phyloP scores from a whole-genome alignment of 768 basidiomycete species.

The Lactarius hatsudake region DNA sequence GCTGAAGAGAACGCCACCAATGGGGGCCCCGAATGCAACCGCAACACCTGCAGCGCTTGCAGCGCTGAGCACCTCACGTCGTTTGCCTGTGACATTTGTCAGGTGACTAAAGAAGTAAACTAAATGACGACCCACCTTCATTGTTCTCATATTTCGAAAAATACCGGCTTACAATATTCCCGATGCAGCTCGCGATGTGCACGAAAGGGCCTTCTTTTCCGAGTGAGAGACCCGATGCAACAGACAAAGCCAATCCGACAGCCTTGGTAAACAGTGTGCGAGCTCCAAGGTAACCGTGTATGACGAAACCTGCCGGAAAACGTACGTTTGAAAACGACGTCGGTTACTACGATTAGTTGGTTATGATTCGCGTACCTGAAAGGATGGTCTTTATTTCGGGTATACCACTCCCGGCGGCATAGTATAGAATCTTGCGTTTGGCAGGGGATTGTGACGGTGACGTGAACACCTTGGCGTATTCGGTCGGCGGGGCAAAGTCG shows the following conservation, averaged over 20 bases:
- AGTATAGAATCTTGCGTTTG: conserved; percentile 78
- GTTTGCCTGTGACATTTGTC: conserved; percentile 56
- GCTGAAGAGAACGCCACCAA: conserved; percentile 90
- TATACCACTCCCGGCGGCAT: conserved; percentile 95
- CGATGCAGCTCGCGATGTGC: conserved; percentile 89
- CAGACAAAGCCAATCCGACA: conserved; percentile 83
- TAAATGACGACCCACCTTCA: conserved; percentile 53
- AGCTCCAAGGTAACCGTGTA: conserved; percentile 93
- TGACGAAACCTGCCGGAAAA: conserved; percentile 71
- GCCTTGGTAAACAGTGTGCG: conserved; percentile 89
- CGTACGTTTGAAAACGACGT: conserved; percentile 20
- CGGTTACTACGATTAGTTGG: not conserved
- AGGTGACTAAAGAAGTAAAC: not conserved
- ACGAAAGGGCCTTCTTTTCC: conserved; percentile 84
- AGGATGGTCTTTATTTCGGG: conserved; percentile 96
- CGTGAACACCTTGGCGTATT: conserved; percentile 22
- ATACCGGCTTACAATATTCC: conserved; percentile 87
- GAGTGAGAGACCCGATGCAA: conserved; percentile 87
- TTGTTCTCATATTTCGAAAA: conserved; percentile 91
- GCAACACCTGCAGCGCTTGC: conserved; percentile 97
- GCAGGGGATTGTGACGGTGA: conserved; percentile 28
- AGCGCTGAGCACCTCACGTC: conserved; percentile 92
- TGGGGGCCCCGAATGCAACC: conserved; percentile 95
- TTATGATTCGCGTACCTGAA: conserved; percentile 50
- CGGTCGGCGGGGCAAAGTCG: conserved; percentile 36